Percentiles rank a stretch among this genome's conserved stretches.
phyloP scores from a whole-genome alignment of 768 basidiomycete species.

The Russula compacta region DNA sequence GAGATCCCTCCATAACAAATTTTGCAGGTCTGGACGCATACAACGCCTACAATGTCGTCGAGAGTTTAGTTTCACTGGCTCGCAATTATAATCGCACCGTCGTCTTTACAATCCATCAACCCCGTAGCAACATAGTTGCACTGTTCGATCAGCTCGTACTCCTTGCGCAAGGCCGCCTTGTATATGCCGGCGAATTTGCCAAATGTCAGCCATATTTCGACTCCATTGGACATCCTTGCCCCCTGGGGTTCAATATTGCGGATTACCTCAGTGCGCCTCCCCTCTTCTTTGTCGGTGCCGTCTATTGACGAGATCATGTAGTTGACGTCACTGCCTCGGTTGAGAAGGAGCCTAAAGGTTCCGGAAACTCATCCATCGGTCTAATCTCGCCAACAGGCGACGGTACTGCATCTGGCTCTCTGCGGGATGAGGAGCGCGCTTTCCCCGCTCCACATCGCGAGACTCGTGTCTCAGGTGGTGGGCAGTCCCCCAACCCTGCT shows the following conservation, averaged over 20 bases:
- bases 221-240: conserved; percentile 73
- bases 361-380: conserved; percentile 25
- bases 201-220: conserved; percentile 78
- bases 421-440: conserved; percentile 66
- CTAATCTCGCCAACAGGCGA: conserved; percentile 29
- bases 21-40: conserved; percentile 78
- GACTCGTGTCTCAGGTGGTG: conserved; percentile 2
- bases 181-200: conserved; percentile 73
- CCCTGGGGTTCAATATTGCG: conserved; percentile 92
- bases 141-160: conserved; percentile 89
- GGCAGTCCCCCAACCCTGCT: conserved; percentile 27
- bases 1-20: background rate
- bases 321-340: conserved; percentile 39
- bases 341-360: conserved; percentile 30
- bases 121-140: conserved; percentile 93
- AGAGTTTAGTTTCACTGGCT: conserved; percentile 77
- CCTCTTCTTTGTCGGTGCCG: background rate
- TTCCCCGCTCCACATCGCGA: conserved; percentile 22
- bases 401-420: conserved; percentile 26
- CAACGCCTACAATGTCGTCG: conserved; percentile 93
- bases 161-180: conserved; percentile 71
- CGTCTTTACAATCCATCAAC: conserved; percentile 97
- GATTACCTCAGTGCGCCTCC: conserved; percentile 77
- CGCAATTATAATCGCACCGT: conserved; percentile 88
- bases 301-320: conserved; percentile 23